Base-by-base conservation (phyloP, 129 eudicot genomes). In the Glebionis coronaria region DNA sequence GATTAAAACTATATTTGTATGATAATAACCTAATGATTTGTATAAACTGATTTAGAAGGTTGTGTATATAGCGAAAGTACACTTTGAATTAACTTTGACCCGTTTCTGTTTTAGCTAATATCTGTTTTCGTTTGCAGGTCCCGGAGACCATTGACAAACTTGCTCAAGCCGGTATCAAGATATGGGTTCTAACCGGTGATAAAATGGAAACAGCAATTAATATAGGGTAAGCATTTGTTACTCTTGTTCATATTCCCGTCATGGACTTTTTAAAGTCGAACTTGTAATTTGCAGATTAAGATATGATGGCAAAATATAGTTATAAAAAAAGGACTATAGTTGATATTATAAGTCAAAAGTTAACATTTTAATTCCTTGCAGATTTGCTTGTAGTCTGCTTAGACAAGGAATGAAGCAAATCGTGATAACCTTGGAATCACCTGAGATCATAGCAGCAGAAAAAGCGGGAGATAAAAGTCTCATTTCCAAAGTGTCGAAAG, bases 131-230 rank as follows among this genome's bases (percentile, higher is more conserved):
- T 61, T 58, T 54, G 62, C 56, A 80, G 82, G 94, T 87, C 69
- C 83, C 95, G 1, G 85, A 87, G 62, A 61, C 65, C 14, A 61
- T 61, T 35, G 65, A 61, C 81, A 87, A 79, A 51, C 87, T 87
- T 67, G 90, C 95, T 42, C 85, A 75, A 75, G 93, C 93, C 4
- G 93, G 93, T 54, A 78, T 86, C 56, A 86, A 86, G 61, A 71
- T 86, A 58, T 87, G 95, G 90, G 90, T 85, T 66, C 47, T 85
- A 58, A 85, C 84, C 0, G 90, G 87, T 27, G 90, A 81, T 73
- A 78, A 81, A 80, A 82, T 79, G 87, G 87, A 79, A 70, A 85
- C 91, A 11, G 84, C 90, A 63, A 85, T 85, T 19, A 85, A 79
- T 73, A 85, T 85, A 51, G 87, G 87, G 87, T 81, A 77, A 66